A percentile compares a stretch with the other conserved stretches of the same genome.
Conservation (phyloP, 1,139 yeast species). For the Protomyces arabidopsidicola region DNA sequence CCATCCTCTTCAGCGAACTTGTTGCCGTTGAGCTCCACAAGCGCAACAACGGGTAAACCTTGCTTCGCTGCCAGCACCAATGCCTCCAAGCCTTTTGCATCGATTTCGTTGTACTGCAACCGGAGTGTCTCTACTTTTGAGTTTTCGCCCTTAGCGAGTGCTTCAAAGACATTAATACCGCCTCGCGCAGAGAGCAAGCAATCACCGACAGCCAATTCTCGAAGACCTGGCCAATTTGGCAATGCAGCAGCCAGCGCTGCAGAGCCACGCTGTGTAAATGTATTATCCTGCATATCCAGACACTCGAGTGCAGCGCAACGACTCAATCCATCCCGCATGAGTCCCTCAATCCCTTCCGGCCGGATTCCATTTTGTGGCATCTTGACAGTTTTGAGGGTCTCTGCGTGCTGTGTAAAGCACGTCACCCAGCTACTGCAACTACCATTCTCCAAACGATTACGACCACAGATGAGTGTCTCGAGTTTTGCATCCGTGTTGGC, state of each 20-base stretch:
- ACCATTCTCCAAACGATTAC: slow-evolving; percentile 94
- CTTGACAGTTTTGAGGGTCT: slow-evolving; percentile 60
- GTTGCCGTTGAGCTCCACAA: slow-evolving; percentile 86
- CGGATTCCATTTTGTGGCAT: slow-evolving; percentile 95
- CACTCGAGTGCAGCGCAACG: slow-evolving; percentile 57
- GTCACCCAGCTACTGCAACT: slow-evolving; percentile 60
- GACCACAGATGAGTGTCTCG: slow-evolving; percentile 88
- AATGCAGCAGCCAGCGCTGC: slow-evolving; percentile 60
- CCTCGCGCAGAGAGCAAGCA: slow-evolving; percentile 80
- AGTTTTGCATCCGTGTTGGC: slow-evolving; percentile 63
- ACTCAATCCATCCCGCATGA: slow-evolving; percentile 68
- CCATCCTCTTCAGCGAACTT: slow-evolving; percentile 75
- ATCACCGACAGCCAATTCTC: slow-evolving; percentile 81
- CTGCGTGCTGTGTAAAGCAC: slow-evolving; percentile 71
- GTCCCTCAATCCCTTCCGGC: slow-evolving; percentile 78
- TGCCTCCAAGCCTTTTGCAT: slow-evolving; percentile 55
- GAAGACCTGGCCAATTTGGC: slow-evolving; percentile 53
- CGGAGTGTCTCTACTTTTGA: slow-evolving; percentile 54
- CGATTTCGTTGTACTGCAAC: slow-evolving; percentile 87
- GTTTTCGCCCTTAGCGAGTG: slow-evolving; percentile 37
- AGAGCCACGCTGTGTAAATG: slow-evolving; percentile 83
- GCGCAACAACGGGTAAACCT: slow-evolving; percentile 58
- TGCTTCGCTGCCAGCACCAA: slow-evolving; percentile 52
- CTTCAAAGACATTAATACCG: slow-evolving; percentile 47
- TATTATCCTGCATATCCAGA: slow-evolving; percentile 90